phyloP scores from a whole-genome alignment of 805 yeast species.

The Pichia eremophila region DNA sequence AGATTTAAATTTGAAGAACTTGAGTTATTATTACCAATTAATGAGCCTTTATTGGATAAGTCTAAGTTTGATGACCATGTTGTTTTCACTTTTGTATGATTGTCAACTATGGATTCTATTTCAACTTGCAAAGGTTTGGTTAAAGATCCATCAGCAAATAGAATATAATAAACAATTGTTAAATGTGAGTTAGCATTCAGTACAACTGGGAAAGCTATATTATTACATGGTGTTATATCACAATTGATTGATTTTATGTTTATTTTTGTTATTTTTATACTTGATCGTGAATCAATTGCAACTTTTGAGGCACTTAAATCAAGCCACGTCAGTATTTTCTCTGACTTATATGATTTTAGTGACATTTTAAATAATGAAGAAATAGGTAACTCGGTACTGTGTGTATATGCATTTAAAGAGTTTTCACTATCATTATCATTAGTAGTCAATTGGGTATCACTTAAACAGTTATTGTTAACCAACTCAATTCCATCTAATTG shows the following conservation, averaged over 20 bases:
- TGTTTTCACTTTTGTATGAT: conserved; percentile 18
- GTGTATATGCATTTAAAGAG: not conserved
- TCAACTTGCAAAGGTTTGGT: conserved; percentile 21
- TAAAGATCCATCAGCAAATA: conserved; percentile 19
- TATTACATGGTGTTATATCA: conserved; percentile 15
- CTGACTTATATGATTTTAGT: conserved; percentile 19
- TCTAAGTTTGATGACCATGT: conserved; percentile 32
- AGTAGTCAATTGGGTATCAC: not conserved
- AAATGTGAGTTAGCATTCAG: conserved; percentile 13
- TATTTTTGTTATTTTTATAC: conserved; percentile 12
- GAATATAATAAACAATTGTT: conserved; percentile 20
- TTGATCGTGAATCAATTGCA: conserved; percentile 7
- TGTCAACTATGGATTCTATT: conserved; percentile 15
- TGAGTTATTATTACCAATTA: conserved; percentile 1
- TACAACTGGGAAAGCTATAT: conserved; percentile 24
- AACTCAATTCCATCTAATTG: conserved; percentile 10
- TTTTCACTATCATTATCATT: not conserved
- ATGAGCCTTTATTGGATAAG: conserved; percentile 10
- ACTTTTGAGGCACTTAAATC: conserved; percentile 16
- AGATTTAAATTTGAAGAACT: not conserved
- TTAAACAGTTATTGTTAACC: conserved; percentile 1
- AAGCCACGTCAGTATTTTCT: conserved; percentile 19
- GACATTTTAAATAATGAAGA: conserved; percentile 23
- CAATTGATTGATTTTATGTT: conserved; percentile 17
- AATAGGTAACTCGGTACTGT: conserved; percentile 2